A percentile compares a stretch with the other conserved stretches of the same genome.
These are phyloP conservation scores for Lecanoromycetidae sp. DNA, from an alignment of 2,329 filamentous ascomycete genomes.

Conservation along the genomic window DNA sequence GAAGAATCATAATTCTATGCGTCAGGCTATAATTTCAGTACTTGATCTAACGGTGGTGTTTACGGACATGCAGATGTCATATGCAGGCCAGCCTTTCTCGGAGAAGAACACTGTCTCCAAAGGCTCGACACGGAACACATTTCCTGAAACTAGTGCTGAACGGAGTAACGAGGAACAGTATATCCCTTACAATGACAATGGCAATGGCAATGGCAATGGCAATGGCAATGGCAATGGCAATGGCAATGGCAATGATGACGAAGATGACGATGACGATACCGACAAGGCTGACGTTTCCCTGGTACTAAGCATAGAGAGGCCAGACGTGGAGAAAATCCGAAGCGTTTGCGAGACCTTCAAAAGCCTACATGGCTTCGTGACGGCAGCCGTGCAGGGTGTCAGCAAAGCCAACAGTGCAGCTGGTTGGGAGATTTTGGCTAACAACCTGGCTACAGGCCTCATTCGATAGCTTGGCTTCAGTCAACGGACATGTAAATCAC, in stretches of 20 bases:
- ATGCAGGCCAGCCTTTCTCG: slow-evolving; percentile 19
- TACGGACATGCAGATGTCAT: slow-evolving; percentile 40
- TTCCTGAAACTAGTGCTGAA: slow-evolving; percentile 20
- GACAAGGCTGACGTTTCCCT: slow-evolving; percentile 33
- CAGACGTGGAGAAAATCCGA: slow-evolving; percentile 42
- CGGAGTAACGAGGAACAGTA: slow-evolving; percentile 21
- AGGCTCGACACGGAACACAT: slow-evolving; percentile 18
- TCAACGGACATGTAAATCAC: too few species aligned
- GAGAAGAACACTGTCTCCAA: background rate
- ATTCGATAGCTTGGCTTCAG: too few species aligned
- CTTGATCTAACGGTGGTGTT: slow-evolving; percentile 64
- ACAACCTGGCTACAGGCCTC: slow-evolving; percentile 1
- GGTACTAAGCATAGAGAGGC: slow-evolving; percentile 27
- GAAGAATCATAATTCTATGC: slow-evolving; percentile 55
- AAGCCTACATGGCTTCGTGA: slow-evolving; percentile 55
- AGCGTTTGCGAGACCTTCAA: slow-evolving; percentile 53
- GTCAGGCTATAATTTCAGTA: slow-evolving; percentile 59
- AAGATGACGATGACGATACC: slow-evolving; percentile 23
- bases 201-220: too few species aligned
- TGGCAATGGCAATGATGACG: too few species aligned
- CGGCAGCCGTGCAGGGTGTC: slow-evolving; percentile 60
- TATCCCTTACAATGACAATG: too few species aligned
- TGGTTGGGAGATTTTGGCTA: slow-evolving; percentile 56
- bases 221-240: too few species aligned
- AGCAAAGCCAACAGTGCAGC: slow-evolving; percentile 59